Conservation (phyloP, 2,329 filamentous ascomycete genomes). For the Trichoderma sp. region DNA sequence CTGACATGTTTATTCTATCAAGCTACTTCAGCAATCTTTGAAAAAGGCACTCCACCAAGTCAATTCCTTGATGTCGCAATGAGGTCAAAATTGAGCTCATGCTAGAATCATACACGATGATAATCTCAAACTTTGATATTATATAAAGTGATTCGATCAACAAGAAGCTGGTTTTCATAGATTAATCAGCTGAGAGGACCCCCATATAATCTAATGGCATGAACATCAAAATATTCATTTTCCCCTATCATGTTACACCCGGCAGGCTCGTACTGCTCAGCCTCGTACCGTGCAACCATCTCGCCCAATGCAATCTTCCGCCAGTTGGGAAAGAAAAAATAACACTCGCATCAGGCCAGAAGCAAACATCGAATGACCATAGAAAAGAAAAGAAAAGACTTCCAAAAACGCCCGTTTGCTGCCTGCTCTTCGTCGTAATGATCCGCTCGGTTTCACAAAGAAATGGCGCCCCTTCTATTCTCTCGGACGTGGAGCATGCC, state of each 20-base stretch:
- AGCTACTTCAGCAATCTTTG: too few species aligned
- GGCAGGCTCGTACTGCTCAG: neutral
- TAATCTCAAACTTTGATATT: neutral
- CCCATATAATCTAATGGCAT: neutral
- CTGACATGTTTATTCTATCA: neutral
- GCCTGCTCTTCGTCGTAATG: neutral
- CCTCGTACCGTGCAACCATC: neutral
- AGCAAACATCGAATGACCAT: neutral
- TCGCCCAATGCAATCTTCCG: neutral
- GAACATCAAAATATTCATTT: neutral
- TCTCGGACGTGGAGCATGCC: slow-evolving; percentile 82
- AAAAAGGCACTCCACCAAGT: neutral
- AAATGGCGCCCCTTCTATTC: slow-evolving; percentile 79
- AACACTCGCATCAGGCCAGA: neutral
- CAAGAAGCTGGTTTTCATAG: neutral
- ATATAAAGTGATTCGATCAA: neutral
- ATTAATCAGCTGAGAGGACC: neutral
- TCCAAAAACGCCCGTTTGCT: neutral
- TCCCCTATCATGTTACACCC: neutral
- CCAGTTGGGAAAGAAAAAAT: neutral
- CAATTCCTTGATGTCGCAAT: neutral
- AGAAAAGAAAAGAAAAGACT: neutral
- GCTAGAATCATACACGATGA: neutral
- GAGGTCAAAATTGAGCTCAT: neutral
- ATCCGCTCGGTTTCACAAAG: slow-evolving; percentile 49